Evolutionary conservation across 257 asterid species (phyloP).

Genomic region (Anisodus tanguticus): DNA sequence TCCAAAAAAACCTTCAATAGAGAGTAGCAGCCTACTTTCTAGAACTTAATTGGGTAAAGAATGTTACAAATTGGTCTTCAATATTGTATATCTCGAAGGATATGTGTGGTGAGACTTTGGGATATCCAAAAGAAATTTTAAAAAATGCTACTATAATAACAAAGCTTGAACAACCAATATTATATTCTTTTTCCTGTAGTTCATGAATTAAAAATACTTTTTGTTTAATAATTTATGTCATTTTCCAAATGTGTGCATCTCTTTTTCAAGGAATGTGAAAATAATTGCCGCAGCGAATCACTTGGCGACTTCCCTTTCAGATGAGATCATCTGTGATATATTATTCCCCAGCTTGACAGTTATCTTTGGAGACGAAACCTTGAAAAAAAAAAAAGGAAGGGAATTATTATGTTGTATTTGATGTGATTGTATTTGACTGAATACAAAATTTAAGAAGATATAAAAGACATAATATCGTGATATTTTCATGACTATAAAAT

Average conservation of each 20-base stretch:
- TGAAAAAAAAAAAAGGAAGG: too few species aligned
- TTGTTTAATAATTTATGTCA: not conserved
- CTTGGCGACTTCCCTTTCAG: not conserved
- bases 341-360: too few species aligned
- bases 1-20: not conserved
- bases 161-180: not conserved
- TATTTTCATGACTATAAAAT: too few species aligned
- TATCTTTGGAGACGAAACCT: too few species aligned
- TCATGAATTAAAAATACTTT: not conserved
- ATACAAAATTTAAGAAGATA: too few species aligned
- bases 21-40: not conserved
- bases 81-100: conserved; percentile 7
- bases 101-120: not conserved
- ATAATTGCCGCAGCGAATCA: not conserved
- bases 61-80: not conserved
- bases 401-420: too few species aligned
- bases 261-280: not conserved
- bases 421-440: too few species aligned
- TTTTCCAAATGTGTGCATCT: conserved; percentile 7
- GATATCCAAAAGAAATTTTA: not conserved
- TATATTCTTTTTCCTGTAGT: not conserved
- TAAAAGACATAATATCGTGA: too few species aligned
- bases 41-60: not conserved
- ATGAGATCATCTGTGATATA: conserved; percentile 4
- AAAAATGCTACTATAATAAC: not conserved